These are phyloP conservation scores for Hordeum vulgare DNA, from an alignment of 176 grass and related monocot genomes.

Conservation along the genomic window MorexV3_pseudomolecules_assembly NC_058524.1:441107900-441108399, in stretches of 20 bases:
- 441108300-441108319: slow-evolving; percentile 82
- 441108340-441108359: neutral
- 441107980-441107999: slow-evolving; percentile 86
- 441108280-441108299: slow-evolving; percentile 77
- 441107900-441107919: slow-evolving; percentile 85
- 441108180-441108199: slow-evolving; percentile 75
- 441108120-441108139: slow-evolving; percentile 75
- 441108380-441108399: neutral
- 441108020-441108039: slow-evolving; percentile 99
- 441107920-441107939: slow-evolving; percentile 94
- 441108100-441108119: slow-evolving; percentile 17
- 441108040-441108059: slow-evolving; percentile 61
- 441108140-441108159: slow-evolving; percentile 70
- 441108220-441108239: slow-evolving; percentile 83
- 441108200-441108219: slow-evolving; percentile 63
- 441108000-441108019: slow-evolving; percentile 96
- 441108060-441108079: neutral
- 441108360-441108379: neutral
- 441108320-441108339: slow-evolving; percentile 88
- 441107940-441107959: slow-evolving; percentile 98
- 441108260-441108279: slow-evolving; percentile 71
- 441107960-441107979: slow-evolving; percentile 96
- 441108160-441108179: slow-evolving; percentile 78
- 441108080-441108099: neutral
- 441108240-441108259: slow-evolving; percentile 71